phyloP scores from a whole-genome alignment of 163 green algal genomes.

The Scenedesmus sp. region DNA sequence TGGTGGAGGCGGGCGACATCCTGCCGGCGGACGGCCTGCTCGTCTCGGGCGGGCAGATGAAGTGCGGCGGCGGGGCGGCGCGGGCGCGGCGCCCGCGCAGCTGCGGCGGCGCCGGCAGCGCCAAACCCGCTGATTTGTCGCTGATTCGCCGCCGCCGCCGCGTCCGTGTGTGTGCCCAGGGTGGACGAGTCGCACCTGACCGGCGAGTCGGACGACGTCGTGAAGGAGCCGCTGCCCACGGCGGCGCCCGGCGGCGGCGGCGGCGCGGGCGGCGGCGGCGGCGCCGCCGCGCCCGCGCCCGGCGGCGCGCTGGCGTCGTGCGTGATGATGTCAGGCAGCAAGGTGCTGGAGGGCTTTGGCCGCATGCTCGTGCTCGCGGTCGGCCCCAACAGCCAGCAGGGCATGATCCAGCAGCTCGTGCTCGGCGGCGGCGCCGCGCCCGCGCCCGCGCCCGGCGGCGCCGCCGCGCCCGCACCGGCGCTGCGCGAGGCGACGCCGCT shows the following conservation, averaged over 20 bases:
- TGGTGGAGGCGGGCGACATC: constrained; percentile 87
- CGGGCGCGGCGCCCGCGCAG: too few relatives aligned
- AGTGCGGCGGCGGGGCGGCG: constrained; percentile 59
- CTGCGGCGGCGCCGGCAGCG: too few relatives aligned
- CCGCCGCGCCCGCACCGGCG: constrained; percentile 10
- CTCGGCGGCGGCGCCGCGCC: background rate
- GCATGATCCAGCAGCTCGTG: constrained; percentile 23
- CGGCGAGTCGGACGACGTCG: constrained; percentile 82
- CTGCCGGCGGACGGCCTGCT: constrained; percentile 81
- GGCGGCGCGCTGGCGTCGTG: constrained; percentile 5
- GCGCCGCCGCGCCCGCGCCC: background rate
- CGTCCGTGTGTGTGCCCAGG: constrained; percentile 52
- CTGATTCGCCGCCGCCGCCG: too few relatives aligned
- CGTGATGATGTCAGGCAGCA: constrained; percentile 74
- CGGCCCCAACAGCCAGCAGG: constrained; percentile 75
- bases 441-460: background rate
- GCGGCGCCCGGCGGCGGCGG: background rate
- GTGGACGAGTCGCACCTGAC: constrained; percentile 92
- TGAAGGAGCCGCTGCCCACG: constrained; percentile 58
- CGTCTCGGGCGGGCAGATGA: constrained; percentile 70
- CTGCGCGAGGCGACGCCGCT: constrained; percentile 74
- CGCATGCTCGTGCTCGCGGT: constrained; percentile 85
- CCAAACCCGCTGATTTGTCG: too few relatives aligned
- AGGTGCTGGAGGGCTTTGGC: constrained; percentile 79
- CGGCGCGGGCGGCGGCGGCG: background rate